These are phyloP conservation scores for Thielaviopsis populi DNA, from an alignment of 2,329 filamentous ascomycete genomes.

Conservation along the genomic window DNA sequence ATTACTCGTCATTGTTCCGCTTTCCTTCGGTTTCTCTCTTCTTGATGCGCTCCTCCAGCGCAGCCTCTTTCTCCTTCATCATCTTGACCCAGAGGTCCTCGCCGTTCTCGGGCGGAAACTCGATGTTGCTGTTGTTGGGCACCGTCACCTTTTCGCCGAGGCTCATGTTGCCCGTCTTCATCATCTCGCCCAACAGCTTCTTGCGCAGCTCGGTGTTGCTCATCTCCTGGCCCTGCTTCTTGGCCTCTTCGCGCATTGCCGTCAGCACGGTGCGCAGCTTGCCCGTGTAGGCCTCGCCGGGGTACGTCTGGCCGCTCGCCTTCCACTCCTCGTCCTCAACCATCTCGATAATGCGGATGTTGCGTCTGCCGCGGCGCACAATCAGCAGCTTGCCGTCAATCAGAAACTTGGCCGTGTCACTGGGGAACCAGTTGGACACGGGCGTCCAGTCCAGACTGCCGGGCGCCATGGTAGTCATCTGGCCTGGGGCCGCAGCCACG, in stretches of 20 bases:
- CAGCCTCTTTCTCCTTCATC: background rate
- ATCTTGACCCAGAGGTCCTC: conserved; percentile 8
- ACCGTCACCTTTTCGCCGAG: conserved; percentile 21
- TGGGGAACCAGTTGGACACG: conserved; percentile 42
- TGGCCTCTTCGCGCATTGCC: conserved; percentile 26
- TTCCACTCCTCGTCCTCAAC: conserved; percentile 41
- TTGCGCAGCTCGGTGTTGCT: conserved; percentile 22
- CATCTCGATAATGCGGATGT: conserved; percentile 45
- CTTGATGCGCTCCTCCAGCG: background rate
- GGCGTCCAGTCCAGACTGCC: conserved; percentile 45
- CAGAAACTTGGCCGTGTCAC: conserved; percentile 44
- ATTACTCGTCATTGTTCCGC: background rate
- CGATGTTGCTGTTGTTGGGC: conserved; percentile 29
- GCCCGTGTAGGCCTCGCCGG: conserved; percentile 38
- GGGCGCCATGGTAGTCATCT: conserved; percentile 28
- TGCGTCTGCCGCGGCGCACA: conserved; percentile 48
- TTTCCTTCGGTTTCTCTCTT: conserved; percentile 19
- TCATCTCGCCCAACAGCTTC: conserved; percentile 21
- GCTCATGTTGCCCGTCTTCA: background rate
- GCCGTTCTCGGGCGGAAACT: conserved; percentile 23
- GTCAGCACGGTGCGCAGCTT: conserved; percentile 30
- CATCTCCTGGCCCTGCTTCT: conserved; percentile 22
- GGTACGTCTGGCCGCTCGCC: conserved; percentile 34
- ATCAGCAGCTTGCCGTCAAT: conserved; percentile 45
- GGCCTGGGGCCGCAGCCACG: conserved; percentile 38